These are phyloP conservation scores for Lippia alba DNA, from an alignment of 305 asterid genomes.

Conservation along the genomic window DNA sequence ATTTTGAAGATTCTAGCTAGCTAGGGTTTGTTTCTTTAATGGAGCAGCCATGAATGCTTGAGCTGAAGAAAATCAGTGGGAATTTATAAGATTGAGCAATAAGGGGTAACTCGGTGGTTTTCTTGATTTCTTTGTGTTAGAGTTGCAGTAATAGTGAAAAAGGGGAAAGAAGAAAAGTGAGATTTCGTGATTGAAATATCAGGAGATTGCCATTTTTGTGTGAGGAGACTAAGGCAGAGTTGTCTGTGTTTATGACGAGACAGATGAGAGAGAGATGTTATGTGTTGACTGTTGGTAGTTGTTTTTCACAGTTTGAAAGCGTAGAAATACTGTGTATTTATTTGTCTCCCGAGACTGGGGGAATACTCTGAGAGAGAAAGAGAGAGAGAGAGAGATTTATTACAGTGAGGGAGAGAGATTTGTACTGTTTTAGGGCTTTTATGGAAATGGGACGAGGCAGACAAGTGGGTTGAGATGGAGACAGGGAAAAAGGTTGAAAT, in stretches of 20 bases:
- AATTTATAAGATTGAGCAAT: constrained; percentile 4
- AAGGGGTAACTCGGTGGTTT: neutral
- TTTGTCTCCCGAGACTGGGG: constrained; percentile 2
- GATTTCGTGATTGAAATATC: constrained; percentile 41
- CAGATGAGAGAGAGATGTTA: constrained; percentile 32
- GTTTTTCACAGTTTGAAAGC: neutral
- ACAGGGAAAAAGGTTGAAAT: constrained; percentile 29
- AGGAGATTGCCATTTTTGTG: constrained; percentile 51
- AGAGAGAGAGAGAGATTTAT: neutral
- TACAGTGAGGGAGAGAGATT: constrained; percentile 5
- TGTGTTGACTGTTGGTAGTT: neutral
- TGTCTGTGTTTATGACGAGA: constrained; percentile 18
- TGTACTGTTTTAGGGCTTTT: constrained; percentile 36
- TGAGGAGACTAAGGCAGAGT: constrained; percentile 8
- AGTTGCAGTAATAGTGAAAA: constrained; percentile 6
- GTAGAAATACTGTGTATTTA: constrained; percentile 34
- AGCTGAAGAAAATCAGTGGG: constrained; percentile 19
- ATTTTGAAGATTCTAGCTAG: constrained; percentile 13
- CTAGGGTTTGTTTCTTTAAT: constrained; percentile 22
- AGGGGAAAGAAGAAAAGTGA: constrained; percentile 22
- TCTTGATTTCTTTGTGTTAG: neutral
- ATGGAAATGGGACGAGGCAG: constrained; percentile 43
- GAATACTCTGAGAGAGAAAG: too few species aligned
- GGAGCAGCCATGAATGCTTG: too few species aligned
- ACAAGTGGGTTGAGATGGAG: constrained; percentile 53